These are phyloP conservation scores for Diaporthe sp. DNA, from an alignment of 2,329 filamentous ascomycete species.

Conservation along the genomic window DNA sequence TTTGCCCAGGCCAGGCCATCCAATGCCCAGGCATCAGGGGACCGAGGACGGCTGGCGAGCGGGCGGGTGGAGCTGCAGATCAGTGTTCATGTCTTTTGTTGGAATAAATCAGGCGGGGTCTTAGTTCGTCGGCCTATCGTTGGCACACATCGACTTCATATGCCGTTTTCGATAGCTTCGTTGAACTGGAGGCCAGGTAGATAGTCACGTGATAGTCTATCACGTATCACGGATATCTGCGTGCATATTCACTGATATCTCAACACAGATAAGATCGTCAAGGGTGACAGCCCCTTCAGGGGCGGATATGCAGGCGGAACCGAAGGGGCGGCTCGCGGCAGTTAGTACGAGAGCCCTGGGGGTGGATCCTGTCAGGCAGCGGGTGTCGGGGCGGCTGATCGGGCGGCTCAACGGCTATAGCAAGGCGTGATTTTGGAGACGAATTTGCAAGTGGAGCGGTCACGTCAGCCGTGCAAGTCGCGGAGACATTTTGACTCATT, in stretches of 20 bases:
- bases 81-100: neutral
- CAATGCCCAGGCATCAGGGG: neutral
- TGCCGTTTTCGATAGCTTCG: neutral
- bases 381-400: conserved; percentile 31
- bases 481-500: conserved; percentile 26
- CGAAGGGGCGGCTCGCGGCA: conserved; percentile 24
- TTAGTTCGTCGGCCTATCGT: neutral
- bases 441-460: conserved; percentile 39
- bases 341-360: neutral
- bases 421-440: conserved; percentile 31
- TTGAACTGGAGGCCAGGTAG: neutral
- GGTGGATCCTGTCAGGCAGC: conserved; percentile 8
- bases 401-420: conserved; percentile 30
- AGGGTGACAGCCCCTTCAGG: conserved; percentile 21
- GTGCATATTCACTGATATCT: neutral
- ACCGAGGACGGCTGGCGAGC: neutral
- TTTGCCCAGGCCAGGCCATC: neutral
- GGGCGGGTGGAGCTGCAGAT: conserved; percentile 9
- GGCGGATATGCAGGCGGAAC: conserved; percentile 29
- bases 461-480: conserved; percentile 27
- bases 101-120: neutral
- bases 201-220: too few species aligned
- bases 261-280: conserved; percentile 11
- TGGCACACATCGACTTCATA: neutral
- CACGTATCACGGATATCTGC: neutral